These are phyloP conservation scores for Candida khao-thaluensis DNA, from an alignment of 805 yeast species.

Conservation along the genomic window DNA sequence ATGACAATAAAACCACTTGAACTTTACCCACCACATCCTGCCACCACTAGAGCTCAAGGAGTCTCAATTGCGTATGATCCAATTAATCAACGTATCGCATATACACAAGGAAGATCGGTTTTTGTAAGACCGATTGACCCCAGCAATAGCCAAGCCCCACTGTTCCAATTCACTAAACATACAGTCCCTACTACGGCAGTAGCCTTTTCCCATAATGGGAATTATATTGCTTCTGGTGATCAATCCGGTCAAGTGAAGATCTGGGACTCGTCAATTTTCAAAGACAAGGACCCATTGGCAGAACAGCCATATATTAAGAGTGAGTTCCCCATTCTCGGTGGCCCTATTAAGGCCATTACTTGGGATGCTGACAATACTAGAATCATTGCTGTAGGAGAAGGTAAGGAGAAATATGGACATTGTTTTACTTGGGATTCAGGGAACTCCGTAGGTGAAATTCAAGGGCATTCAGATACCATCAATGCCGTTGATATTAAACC, in stretches of 20 bases:
- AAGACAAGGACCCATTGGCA: constrained; percentile 32
- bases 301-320: constrained; percentile 52
- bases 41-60: constrained; percentile 67
- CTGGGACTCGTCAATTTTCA: constrained; percentile 62
- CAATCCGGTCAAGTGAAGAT: constrained; percentile 84
- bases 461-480: constrained; percentile 84
- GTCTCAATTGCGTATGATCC: constrained; percentile 76
- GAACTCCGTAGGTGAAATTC: constrained; percentile 93
- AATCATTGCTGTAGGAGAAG: constrained; percentile 92
- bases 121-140: constrained; percentile 60
- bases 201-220: constrained; percentile 85
- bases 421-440: constrained; percentile 94
- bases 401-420: constrained; percentile 87
- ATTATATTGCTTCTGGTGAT: constrained; percentile 89
- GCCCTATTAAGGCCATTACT: constrained; percentile 75
- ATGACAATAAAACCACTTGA: constrained; percentile 20
- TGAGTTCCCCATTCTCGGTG: constrained; percentile 76
- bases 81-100: constrained; percentile 67
- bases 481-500: constrained; percentile 84
- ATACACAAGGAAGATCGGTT: constrained; percentile 79
- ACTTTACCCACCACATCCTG: constrained; percentile 73
- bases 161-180: constrained; percentile 73
- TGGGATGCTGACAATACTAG: constrained; percentile 92
- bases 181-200: constrained; percentile 75
- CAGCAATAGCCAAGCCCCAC: constrained; percentile 45